Percentiles rank a stretch among this genome's conserved stretches.
These are phyloP conservation scores for Yamagishiella unicocca DNA, from an alignment of 139 green algal genomes.

Conservation along the genomic window DNA sequence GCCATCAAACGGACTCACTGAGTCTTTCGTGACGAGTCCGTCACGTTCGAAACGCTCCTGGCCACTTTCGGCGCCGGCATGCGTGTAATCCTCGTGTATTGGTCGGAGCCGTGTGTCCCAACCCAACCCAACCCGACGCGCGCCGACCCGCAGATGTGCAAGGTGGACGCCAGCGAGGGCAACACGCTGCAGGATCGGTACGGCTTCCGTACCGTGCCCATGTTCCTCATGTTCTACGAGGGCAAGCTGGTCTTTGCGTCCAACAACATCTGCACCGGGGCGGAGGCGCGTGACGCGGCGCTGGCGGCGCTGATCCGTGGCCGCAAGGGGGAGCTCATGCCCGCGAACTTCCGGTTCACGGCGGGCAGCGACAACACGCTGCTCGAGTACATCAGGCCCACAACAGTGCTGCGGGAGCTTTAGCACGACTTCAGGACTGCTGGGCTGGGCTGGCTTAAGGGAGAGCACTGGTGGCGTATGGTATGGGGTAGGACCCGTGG, in stretches of 20 bases:
- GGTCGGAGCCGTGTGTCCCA: neutral
- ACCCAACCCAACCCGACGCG: neutral
- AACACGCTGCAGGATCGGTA: slow-evolving; percentile 59
- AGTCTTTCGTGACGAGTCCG: no score
- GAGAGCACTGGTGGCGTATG: no score
- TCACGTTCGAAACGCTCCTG: no score
- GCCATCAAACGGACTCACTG: no score
- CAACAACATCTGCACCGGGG: slow-evolving; percentile 49
- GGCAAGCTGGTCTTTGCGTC: slow-evolving; percentile 56
- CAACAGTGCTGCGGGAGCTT: slow-evolving; percentile 32
- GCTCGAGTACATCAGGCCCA: slow-evolving; percentile 58
- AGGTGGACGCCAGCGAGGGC: slow-evolving; percentile 64
- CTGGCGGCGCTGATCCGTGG: slow-evolving; percentile 46
- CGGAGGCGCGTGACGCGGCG: slow-evolving; percentile 37
- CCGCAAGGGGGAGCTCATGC: slow-evolving; percentile 49
- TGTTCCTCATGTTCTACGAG: slow-evolving; percentile 68
- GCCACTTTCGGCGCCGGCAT: no score
- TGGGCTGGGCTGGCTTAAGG: neutral
- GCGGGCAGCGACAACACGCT: slow-evolving; percentile 47
- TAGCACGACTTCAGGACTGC: neutral
- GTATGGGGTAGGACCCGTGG: no score
- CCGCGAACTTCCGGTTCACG: slow-evolving; percentile 49
- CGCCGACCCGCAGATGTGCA: slow-evolving; percentile 53
- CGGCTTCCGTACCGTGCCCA: slow-evolving; percentile 62
- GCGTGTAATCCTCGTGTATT: no score